A percentile compares a stretch with the other conserved stretches of the same genome.
Evolutionary conservation across 345 rosid species (phyloP).

Genomic region (Gynandropsis gynandra): DNA sequence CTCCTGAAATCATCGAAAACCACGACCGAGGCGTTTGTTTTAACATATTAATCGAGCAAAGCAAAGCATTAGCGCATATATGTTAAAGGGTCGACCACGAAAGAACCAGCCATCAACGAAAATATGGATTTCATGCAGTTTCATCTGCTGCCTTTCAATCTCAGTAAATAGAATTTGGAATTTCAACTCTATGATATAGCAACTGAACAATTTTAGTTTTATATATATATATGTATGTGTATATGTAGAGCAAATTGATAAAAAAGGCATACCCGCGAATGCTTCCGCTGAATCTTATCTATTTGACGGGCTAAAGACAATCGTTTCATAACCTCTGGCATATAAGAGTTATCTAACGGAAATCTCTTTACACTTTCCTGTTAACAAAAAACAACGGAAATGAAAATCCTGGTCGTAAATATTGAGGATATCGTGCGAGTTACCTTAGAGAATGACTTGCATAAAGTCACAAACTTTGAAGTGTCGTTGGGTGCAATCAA

Average conservation of each 20-base stretch:
- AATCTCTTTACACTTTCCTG: constrained; percentile 80
- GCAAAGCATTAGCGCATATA: constrained; percentile 8
- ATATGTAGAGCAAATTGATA: constrained; percentile 8
- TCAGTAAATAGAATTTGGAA: too few species aligned
- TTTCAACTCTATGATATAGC: not conserved
- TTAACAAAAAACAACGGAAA: constrained; percentile 19
- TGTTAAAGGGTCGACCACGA: constrained; percentile 2
- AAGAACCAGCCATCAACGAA: not conserved
- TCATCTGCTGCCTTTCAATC: too few species aligned
- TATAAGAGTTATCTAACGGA: constrained; percentile 79
- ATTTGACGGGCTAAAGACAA: constrained; percentile 90
- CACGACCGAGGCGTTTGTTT: constrained; percentile 19
- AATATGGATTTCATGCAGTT: too few species aligned
- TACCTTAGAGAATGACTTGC: constrained; percentile 92
- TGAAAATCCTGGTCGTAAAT: not conserved
- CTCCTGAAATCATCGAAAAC: constrained; percentile 42
- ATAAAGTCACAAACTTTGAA: constrained; percentile 73
- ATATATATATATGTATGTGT: not conserved
- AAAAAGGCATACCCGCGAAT: constrained; percentile 59
- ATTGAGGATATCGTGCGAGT: constrained; percentile 14
- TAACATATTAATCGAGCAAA: constrained; percentile 80
- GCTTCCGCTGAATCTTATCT: constrained; percentile 64
- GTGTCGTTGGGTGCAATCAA: constrained; percentile 67
- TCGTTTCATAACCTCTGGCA: constrained; percentile 79
- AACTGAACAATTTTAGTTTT: not conserved